phyloP scores from a whole-genome alignment of 148 eudicot genomes.

The Cornus florida region DNA sequence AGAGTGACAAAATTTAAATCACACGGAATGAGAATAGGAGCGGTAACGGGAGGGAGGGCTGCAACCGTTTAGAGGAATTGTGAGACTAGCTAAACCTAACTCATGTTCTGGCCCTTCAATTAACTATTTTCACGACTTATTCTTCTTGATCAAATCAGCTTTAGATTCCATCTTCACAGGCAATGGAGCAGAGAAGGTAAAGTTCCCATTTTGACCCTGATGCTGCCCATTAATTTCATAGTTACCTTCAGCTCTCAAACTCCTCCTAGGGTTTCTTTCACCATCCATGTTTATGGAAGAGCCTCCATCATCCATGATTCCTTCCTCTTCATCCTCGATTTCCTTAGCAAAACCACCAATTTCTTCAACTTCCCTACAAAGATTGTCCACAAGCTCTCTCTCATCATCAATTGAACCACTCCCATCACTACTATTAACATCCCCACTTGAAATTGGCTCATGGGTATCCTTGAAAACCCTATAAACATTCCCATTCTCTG shows the following conservation, averaged over 20 bases:
- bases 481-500: slow-evolving; percentile 54
- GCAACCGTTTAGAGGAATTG: too few relatives aligned
- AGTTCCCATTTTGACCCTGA: slow-evolving; percentile 32
- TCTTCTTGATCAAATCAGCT: slow-evolving; percentile 37
- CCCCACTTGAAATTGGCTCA: slow-evolving; percentile 28
- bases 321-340: slow-evolving; percentile 43
- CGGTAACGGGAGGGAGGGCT: too few relatives aligned
- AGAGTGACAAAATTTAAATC: too few relatives aligned
- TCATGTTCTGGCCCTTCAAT: slow-evolving; percentile 1
- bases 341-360: slow-evolving; percentile 41
- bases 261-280: slow-evolving; percentile 28
- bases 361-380: slow-evolving; percentile 36
- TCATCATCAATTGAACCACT: slow-evolving; percentile 23
- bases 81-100: neutral
- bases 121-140: slow-evolving; percentile 30
- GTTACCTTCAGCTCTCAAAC: slow-evolving; percentile 16
- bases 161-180: slow-evolving; percentile 57
- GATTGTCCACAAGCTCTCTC: slow-evolving; percentile 23
- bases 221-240: slow-evolving; percentile 10
- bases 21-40: too few relatives aligned
- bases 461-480: slow-evolving; percentile 22
- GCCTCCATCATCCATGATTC: slow-evolving; percentile 30
- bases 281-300: slow-evolving; percentile 40
- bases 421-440: slow-evolving; percentile 33
- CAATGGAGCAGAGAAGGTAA: slow-evolving; percentile 48